Conservation (phyloP, 768 basidiomycete species). For the Gloeophyllum trabeum region DNA sequence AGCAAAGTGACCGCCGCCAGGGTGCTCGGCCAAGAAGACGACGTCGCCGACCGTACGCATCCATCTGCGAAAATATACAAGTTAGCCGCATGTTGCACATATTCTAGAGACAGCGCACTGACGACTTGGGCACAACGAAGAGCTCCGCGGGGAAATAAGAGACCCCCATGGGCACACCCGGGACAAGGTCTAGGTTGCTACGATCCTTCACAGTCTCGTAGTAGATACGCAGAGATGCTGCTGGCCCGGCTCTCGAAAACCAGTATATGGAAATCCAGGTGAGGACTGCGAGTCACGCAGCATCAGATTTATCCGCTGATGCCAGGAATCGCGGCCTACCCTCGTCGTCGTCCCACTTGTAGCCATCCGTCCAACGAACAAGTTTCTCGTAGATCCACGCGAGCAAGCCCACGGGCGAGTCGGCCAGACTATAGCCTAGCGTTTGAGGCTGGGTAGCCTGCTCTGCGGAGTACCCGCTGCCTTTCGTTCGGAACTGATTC, state of each 20-base stretch:
- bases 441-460: constrained; percentile 23
- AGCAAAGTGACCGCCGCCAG: constrained; percentile 48
- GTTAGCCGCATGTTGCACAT: no score
- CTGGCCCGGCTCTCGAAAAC: constrained; percentile 48
- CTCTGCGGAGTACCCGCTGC: constrained; percentile 24
- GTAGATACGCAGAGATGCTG: constrained; percentile 47
- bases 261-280: constrained; percentile 51
- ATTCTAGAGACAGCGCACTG: no score
- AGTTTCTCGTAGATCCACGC: constrained; percentile 22
- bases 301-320: background rate
- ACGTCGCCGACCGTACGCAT: constrained; percentile 21
- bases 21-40: constrained; percentile 38
- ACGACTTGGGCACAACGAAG: constrained; percentile 23
- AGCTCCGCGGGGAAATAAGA: constrained; percentile 45
- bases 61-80: no score
- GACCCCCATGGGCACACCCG: constrained; percentile 31
- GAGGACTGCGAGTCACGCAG: constrained; percentile 26
- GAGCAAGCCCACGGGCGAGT: constrained; percentile 37
- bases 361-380: constrained; percentile 24
- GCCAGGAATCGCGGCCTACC: constrained; percentile 14
- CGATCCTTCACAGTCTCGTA: constrained; percentile 25
- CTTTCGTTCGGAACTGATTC: constrained; percentile 17
- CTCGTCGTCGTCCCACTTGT: constrained; percentile 46
- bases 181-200: background rate
- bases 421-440: constrained; percentile 36